phyloP scores from a whole-genome alignment of 2,329 filamentous ascomycete species.

The Cladophialophora immunda region DNA sequence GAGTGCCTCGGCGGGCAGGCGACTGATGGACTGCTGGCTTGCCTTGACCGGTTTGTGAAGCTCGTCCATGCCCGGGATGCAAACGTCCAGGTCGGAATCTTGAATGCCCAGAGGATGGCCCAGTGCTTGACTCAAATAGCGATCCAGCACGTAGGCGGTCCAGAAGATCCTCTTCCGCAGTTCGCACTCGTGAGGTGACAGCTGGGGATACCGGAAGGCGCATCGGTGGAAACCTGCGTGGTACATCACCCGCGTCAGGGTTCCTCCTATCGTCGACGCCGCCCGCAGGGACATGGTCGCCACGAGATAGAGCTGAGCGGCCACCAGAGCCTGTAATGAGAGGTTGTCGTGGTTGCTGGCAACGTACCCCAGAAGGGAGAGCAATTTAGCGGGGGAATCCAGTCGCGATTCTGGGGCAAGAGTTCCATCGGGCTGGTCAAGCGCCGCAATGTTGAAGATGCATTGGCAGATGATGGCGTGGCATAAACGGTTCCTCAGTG shows the following conservation, averaged over 20 bases:
- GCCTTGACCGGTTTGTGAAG: slow-evolving; percentile 22
- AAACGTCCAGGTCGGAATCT: slow-evolving; percentile 68
- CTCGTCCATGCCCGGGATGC: slow-evolving; percentile 42
- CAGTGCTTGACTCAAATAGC: slow-evolving; percentile 65
- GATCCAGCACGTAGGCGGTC: slow-evolving; percentile 65
- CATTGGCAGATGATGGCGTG: slow-evolving; percentile 61
- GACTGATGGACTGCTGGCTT: not conserved
- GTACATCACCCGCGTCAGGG: slow-evolving; percentile 64
- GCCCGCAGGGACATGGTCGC: slow-evolving; percentile 66
- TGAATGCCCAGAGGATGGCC: slow-evolving; percentile 64
- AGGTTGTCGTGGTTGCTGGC: slow-evolving; percentile 56
- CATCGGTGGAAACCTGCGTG: slow-evolving; percentile 68
- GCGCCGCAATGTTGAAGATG: slow-evolving; percentile 64
- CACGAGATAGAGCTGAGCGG: slow-evolving; percentile 63
- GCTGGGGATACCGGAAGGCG: slow-evolving; percentile 61
- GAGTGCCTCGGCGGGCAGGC: slow-evolving; percentile 11
- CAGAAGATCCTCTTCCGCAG: slow-evolving; percentile 65
- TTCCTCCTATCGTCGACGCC: slow-evolving; percentile 64
- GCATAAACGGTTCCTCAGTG: slow-evolving; percentile 54
- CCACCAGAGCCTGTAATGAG: slow-evolving; percentile 60
- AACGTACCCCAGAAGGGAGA: slow-evolving; percentile 58
- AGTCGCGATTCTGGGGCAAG: slow-evolving; percentile 56
- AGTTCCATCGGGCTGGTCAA: slow-evolving; percentile 45
- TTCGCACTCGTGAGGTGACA: slow-evolving; percentile 56
- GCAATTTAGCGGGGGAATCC: slow-evolving; percentile 56